Conservation (phyloP, 441 rosid species). For the Isatis lusitanica region DNA sequence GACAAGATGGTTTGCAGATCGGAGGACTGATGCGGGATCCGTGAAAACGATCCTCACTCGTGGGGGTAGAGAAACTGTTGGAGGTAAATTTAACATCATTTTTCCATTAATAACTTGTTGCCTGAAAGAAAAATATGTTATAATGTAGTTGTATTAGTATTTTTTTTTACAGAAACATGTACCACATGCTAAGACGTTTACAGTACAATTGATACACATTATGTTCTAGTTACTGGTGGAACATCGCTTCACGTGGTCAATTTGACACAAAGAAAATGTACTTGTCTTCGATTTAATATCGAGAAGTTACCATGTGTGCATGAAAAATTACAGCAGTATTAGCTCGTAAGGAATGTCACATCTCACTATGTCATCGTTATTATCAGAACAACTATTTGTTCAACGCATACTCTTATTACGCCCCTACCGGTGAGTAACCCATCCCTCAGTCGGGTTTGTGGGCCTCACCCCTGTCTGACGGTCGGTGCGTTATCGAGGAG, state of each 20-base stretch:
- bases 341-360: not conserved
- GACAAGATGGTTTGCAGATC: not conserved
- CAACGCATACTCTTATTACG: not conserved
- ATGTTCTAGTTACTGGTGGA: not conserved
- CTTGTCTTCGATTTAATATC: not conserved
- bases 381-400: not conserved
- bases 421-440: no score
- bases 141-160: no score
- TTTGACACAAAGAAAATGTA: not conserved
- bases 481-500: no score
- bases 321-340: not conserved
- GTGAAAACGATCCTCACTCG: not conserved
- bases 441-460: no score
- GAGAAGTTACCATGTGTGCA: not conserved
- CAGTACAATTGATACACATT: not conserved
- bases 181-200: not conserved
- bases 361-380: not conserved
- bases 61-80: not conserved
- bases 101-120: no score
- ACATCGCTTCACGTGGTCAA: not conserved
- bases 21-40: not conserved
- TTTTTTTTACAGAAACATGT: no score
- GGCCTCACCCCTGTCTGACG: no score
- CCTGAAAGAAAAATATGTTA: no score
- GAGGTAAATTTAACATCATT: not conserved